Conservation (phyloP, 768 basidiomycete genomes). For the Naganishia onofrii region DNA sequence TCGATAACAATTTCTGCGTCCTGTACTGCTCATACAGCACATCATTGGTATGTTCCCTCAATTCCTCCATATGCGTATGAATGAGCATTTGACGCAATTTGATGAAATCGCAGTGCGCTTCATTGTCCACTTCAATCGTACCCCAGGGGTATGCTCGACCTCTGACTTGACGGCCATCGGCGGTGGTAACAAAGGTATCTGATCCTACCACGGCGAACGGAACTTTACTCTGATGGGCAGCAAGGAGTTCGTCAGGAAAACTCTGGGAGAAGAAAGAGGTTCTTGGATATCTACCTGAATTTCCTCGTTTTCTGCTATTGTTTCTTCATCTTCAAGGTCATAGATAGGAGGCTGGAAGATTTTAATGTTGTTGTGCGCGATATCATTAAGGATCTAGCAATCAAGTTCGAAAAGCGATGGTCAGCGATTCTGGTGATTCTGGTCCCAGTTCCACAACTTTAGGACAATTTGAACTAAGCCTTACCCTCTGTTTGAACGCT, state of each 20-base stretch:
- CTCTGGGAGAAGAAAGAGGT: background rate
- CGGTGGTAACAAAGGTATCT: slow-evolving; percentile 71
- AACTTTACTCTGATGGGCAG: slow-evolving; percentile 69
- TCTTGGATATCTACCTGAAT: slow-evolving; percentile 59
- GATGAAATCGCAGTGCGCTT: slow-evolving; percentile 98
- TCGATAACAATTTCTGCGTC: slow-evolving; percentile 88
- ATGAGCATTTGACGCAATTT: slow-evolving; percentile 99
- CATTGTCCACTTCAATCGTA: slow-evolving; percentile 97
- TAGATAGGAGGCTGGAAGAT: slow-evolving; percentile 98
- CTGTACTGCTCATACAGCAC: slow-evolving; percentile 97
- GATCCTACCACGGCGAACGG: slow-evolving; percentile 98
- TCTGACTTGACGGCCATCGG: slow-evolving; percentile 87
- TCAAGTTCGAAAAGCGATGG: background rate
- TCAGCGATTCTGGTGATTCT: background rate
- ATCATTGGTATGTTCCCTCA: slow-evolving; percentile 93
- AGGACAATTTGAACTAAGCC: slow-evolving; percentile 45
- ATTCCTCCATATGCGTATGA: slow-evolving; percentile 98
- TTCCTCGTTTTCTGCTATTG: slow-evolving; percentile 92
- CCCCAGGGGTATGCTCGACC: slow-evolving; percentile 98
- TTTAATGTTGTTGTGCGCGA: slow-evolving; percentile 89
- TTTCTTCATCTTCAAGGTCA: slow-evolving; percentile 98
- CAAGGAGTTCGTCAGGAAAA: slow-evolving; percentile 22
- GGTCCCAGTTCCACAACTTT: background rate
- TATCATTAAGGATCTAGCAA: slow-evolving; percentile 79
- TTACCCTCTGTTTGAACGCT: slow-evolving; percentile 86